Evolutionary conservation across 1,139 yeast species (phyloP), one percentile per base, ranked within the genome.

Genomic region (Casaregolazyma lundiana): DNA sequence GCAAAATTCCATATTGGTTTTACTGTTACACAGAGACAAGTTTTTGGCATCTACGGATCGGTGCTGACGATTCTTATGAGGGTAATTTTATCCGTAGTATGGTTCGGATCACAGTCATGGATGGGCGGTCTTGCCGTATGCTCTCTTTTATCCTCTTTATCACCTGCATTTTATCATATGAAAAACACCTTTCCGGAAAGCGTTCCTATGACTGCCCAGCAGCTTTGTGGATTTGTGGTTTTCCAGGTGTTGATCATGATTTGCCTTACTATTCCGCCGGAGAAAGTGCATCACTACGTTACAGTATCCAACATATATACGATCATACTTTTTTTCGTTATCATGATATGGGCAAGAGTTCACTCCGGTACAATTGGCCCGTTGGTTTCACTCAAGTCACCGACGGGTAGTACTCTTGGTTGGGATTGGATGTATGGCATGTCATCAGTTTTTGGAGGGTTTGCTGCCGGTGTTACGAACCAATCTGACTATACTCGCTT

Each of bases 401-500:
- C 7, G n/a, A 38, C 44, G 5, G 37, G 40, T n/a, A n/a, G 18
- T 5, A 11, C 35, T 9, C n/a, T 50, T 53, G 50, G 53, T 53
- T 56, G 60, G 62, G 53, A 51, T 39, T 57, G 61, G 60, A 42
- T 58, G 16, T 50, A 52, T 40, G 57, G 58, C 18, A 54, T 58
- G 35, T 55, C 55, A 22, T 48, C 52, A 7, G 48, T 56, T 55
- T 49, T 52, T 43, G 61, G 61, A 18, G 48, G 54, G 3, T 44
- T 50, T 21, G 46, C 58, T 5, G 53, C 55, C 4, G 55, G 52
- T 9, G 44, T 68, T 24, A 65, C 75, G 17, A 73, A 73, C 53
- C 73, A 70, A 51, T 58, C 72, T 29, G 78, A 74, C 53, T 73
- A 62, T 52, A 63, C 76, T 3, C 59, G 78, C 50, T 73, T 72